Percentiles rank a stretch among this genome's conserved stretches.
These are phyloP conservation scores for Anethum foeniculum DNA, from an alignment of 140 eudicot genomes.

Conservation along the genomic window DNA sequence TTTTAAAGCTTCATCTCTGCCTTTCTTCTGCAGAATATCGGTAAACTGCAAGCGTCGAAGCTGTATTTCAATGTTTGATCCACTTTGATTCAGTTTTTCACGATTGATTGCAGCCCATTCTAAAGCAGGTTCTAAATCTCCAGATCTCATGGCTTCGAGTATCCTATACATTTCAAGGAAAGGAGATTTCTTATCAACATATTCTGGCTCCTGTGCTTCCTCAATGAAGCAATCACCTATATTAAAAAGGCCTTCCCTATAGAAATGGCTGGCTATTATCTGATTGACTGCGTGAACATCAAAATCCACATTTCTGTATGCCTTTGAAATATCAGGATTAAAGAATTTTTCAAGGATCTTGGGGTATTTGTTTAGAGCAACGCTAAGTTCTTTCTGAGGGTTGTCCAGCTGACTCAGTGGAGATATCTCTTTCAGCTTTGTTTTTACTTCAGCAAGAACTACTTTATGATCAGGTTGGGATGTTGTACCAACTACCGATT, in stretches of 20 bases:
- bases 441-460: slow-evolving; percentile 50
- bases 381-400: slow-evolving; percentile 69
- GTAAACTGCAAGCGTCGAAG: slow-evolving; percentile 69
- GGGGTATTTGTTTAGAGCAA: slow-evolving; percentile 69
- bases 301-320: slow-evolving; percentile 63
- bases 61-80: slow-evolving; percentile 64
- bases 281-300: slow-evolving; percentile 60
- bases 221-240: slow-evolving; percentile 67
- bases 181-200: slow-evolving; percentile 41
- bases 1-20: slow-evolving; percentile 63
- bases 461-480: slow-evolving; percentile 43
- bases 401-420: slow-evolving; percentile 62
- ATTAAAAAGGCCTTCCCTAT: slow-evolving; percentile 71
- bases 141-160: slow-evolving; percentile 72
- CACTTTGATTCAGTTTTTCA: slow-evolving; percentile 48
- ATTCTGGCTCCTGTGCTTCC: slow-evolving; percentile 44
- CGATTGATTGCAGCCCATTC: slow-evolving; percentile 67
- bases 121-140: slow-evolving; percentile 70
- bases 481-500: slow-evolving; percentile 29
- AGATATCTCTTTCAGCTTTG: slow-evolving; percentile 62
- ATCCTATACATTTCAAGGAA: slow-evolving; percentile 68
- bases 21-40: slow-evolving; percentile 53
- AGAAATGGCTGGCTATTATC: slow-evolving; percentile 70
- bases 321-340: slow-evolving; percentile 78
- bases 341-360: slow-evolving; percentile 78